Base-by-base conservation (phyloP, 441 rosid species). In the Jatropha multifida region DNA sequence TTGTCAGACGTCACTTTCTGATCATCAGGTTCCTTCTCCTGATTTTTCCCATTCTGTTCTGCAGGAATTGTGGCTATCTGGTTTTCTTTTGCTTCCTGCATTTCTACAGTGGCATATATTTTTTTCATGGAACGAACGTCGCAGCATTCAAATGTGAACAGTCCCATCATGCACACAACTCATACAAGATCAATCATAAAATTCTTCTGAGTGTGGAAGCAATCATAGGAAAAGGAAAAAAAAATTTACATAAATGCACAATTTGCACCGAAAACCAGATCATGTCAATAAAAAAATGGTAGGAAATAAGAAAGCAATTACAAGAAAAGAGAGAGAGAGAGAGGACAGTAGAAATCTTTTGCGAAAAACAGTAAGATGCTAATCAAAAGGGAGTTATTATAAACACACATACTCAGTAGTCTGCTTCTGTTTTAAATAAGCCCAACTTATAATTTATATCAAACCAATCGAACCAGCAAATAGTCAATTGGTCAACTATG, bases 1-100 rank as follows among this genome's bases (percentile, higher is more conserved):
- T 79, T 78, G 74, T 69, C 78, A 64, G 69, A 63, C 7, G 55
- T 72, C 40, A 67, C 67, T 78, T 78, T 79, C 65, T 78, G 79
- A 69, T 71, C 72, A 55, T 70, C 61, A 18, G 42, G 54, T 60
- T 55, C 83, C 69, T 67, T 75, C 54, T 71, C 72, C 73, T 51
- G 71, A 67, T 65, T 73, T 26, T 81, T 51, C 26, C 8, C 10
- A 8, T 38, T 73, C 40, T 75, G 58, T 56, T 23, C 79, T 63
- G 40, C 78, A 69, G 48, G 27, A 75, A 13, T 44, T 73, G 55
- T 3, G 11, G 51, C 46, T 13, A 37, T 63, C 81, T 63, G 65
- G 51, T 66, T 68, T 79, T 69, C 74, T 52, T 26, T 68, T 52
- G 11, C 62, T 27, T 49, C 41, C 32, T 72, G 72, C 65, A 72